Evolutionary conservation across 1,139 yeast genomes (phyloP).

Genomic region (Taphrina communis): DNA sequence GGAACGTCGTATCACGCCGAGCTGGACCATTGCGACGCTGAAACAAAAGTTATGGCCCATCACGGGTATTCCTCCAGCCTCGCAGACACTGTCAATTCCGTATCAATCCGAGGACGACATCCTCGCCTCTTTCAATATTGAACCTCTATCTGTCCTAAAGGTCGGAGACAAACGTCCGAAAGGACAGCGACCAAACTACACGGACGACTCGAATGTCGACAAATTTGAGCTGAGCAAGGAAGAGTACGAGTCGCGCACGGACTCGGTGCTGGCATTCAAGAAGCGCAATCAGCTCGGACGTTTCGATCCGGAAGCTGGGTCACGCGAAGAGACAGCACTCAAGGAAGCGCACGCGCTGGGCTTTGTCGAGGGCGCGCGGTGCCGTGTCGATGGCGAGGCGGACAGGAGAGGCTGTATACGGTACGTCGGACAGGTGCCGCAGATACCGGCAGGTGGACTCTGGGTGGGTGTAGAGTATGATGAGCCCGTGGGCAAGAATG

Average conservation of each 20-base stretch:
- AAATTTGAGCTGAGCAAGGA: slow-evolving; percentile 66
- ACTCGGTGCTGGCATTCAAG: slow-evolving; percentile 81
- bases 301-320: slow-evolving; percentile 62
- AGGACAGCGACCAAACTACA: slow-evolving; percentile 50
- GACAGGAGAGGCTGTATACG: slow-evolving; percentile 71
- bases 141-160: slow-evolving; percentile 45
- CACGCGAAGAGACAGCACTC: slow-evolving; percentile 45
- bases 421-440: slow-evolving; percentile 70
- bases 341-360: slow-evolving; percentile 49
- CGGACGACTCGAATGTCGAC: slow-evolving; percentile 53
- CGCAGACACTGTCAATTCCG: slow-evolving; percentile 57
- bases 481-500: slow-evolving; percentile 71
- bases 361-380: slow-evolving; percentile 52
- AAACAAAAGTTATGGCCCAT: slow-evolving; percentile 67
- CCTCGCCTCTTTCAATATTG: slow-evolving; percentile 34
- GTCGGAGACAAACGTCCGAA: slow-evolving; percentile 54
- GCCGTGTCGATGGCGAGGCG: slow-evolving; percentile 53
- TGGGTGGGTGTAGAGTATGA: slow-evolving; percentile 85
- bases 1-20: slow-evolving; percentile 69
- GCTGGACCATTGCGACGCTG: slow-evolving; percentile 66
- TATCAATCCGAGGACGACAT: slow-evolving; percentile 44
- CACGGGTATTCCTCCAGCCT: slow-evolving; percentile 75
- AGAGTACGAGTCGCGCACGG: slow-evolving; percentile 66
- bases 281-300: slow-evolving; percentile 69
- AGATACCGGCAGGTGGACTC: slow-evolving; percentile 52